Conservation (phyloP, 108 stramenopile genomes). For the Skeletonema tropicum region DNA sequence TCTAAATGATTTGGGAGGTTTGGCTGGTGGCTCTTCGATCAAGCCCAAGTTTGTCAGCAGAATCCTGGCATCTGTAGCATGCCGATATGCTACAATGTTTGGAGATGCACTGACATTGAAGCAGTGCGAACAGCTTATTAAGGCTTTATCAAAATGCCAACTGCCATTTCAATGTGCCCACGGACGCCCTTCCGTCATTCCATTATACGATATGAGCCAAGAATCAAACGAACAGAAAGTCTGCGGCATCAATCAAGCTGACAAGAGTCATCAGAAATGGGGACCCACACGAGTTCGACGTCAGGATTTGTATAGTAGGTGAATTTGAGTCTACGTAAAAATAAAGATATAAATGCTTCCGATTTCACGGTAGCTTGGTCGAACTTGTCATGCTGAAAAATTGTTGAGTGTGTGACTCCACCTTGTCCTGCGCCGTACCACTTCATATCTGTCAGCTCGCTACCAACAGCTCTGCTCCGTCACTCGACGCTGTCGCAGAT, state of each 20-base stretch:
- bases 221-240: neutral
- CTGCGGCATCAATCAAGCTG: neutral
- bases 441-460: too few relatives aligned
- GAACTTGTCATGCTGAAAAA: too few relatives aligned
- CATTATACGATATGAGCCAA: constrained; percentile 13
- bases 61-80: constrained; percentile 47
- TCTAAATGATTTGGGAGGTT: constrained; percentile 28
- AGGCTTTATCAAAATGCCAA: constrained; percentile 34
- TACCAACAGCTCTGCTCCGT: too few relatives aligned
- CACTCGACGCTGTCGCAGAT: too few relatives aligned
- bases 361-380: too few relatives aligned
- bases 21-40: constrained; percentile 16
- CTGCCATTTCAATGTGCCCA: constrained; percentile 50
- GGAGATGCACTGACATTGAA: constrained; percentile 32
- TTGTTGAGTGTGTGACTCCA: too few relatives aligned
- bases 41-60: constrained; percentile 47
- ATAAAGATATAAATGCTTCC: too few relatives aligned
- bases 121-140: constrained; percentile 24
- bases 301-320: neutral
- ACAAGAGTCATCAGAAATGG: neutral
- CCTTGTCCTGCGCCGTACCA: too few relatives aligned
- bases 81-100: constrained; percentile 59
- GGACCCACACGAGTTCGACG: neutral
- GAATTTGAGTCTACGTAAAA: too few relatives aligned
- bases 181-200: constrained; percentile 30